Percentiles rank a stretch among this genome's conserved stretches.
phyloP scores from a whole-genome alignment of 1,284 basidiomycete genomes.

The Leccinum laetum region DNA sequence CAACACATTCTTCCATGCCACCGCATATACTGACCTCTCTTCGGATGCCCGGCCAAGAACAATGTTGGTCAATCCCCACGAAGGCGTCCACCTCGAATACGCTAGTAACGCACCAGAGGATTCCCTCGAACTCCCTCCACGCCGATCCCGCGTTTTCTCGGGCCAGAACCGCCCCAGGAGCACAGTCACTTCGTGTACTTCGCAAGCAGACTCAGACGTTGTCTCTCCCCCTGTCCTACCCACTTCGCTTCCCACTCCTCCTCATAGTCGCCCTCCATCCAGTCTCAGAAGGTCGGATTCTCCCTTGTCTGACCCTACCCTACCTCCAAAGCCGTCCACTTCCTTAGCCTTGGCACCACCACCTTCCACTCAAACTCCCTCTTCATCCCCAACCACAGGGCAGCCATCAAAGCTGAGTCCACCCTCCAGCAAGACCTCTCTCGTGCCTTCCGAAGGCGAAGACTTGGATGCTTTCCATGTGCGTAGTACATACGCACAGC shows the following conservation, averaged over 20 bases:
- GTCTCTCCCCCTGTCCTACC: conserved; percentile 19
- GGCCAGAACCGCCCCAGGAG: conserved; percentile 23
- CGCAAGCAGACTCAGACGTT: conserved; percentile 20
- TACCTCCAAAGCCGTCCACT: conserved; percentile 12
- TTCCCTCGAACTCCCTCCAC: conserved; percentile 27
- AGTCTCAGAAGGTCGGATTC: conserved; percentile 22
- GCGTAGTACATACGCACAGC: conserved; percentile 84
- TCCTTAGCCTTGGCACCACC: conserved; percentile 22
- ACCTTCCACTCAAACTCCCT: conserved; percentile 29
- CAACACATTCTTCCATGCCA: conserved; percentile 25
- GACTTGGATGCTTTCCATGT: conserved; percentile 87
- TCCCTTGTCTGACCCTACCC: conserved; percentile 21
- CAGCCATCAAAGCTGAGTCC: conserved; percentile 37
- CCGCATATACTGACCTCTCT: conserved; percentile 16
- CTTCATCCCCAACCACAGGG: conserved; percentile 37
- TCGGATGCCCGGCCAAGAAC: conserved; percentile 9
- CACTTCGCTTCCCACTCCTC: conserved; percentile 30
- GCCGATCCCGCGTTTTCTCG: conserved; percentile 25
- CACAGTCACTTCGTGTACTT: conserved; percentile 29
- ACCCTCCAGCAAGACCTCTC: conserved; percentile 55
- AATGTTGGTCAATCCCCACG: conserved; percentile 20
- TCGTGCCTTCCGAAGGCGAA: conserved; percentile 73
- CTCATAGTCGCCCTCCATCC: conserved; percentile 34
- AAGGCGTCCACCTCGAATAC: conserved; percentile 10
- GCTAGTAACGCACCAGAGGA: conserved; percentile 9